Percentiles rank a stretch among this genome's conserved stretches.
phyloP scores from a whole-genome alignment of 2,329 filamentous ascomycete species.

The Dactylellina parvicollis region DNA sequence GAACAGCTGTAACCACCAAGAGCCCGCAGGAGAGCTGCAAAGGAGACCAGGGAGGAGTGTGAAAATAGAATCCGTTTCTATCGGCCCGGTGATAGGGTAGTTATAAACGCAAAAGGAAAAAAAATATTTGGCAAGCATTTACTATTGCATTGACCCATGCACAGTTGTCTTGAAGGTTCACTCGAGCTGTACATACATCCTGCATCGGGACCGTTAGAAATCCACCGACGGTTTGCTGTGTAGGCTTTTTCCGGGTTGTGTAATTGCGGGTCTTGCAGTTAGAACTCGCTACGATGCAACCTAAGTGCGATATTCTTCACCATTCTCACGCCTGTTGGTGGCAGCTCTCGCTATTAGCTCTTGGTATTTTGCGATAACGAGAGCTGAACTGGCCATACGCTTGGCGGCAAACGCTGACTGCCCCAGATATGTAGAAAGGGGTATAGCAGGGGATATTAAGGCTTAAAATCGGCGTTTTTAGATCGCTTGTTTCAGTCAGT shows the following conservation, averaged over 20 bases:
- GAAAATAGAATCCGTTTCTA: conserved; percentile 35
- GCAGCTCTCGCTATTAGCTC: neutral
- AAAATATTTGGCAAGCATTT: neutral
- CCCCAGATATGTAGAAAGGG: conserved; percentile 19
- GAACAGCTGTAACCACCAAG: conserved; percentile 10
- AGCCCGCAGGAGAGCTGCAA: conserved; percentile 14
- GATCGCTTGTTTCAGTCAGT: conserved; percentile 15
- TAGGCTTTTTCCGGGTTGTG: neutral
- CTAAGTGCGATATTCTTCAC: too few species aligned
- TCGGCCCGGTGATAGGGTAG: conserved; percentile 29
- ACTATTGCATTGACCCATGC: conserved; percentile 7
- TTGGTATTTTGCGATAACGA: neutral
- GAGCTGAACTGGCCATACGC: neutral
- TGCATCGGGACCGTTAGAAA: conserved; percentile 1
- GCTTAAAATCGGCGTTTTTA: conserved; percentile 28
- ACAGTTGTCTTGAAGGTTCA: conserved; percentile 13
- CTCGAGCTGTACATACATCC: conserved; percentile 16
- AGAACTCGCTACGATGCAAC: neutral
- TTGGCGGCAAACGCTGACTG: conserved; percentile 62
- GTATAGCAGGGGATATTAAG: conserved; percentile 28
- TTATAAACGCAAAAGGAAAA: neutral
- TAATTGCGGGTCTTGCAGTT: neutral
- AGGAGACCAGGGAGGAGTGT: conserved; percentile 4
- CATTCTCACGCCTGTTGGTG: too few species aligned
- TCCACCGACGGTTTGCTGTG: neutral